phyloP scores from a whole-genome alignment of 768 basidiomycete species.

The Mycena galopus region DNA sequence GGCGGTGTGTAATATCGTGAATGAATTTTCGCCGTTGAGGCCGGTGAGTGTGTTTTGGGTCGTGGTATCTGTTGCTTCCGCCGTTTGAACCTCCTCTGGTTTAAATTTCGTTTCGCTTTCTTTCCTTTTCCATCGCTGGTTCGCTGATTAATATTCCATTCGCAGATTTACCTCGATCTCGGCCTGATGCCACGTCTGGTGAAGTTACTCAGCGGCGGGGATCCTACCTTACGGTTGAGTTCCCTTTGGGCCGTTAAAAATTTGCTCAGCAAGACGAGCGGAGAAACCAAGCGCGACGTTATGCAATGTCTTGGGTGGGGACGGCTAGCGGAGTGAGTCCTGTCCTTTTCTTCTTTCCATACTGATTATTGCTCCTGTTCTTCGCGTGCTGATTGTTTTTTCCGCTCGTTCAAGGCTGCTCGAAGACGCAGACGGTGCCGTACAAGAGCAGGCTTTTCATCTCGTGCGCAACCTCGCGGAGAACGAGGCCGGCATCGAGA shows the following conservation, averaged over 20 bases:
- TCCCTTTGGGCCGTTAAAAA: slow-evolving; percentile 93
- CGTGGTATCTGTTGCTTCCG: not conserved
- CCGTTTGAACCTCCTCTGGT: not conserved
- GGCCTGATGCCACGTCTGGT: slow-evolving; percentile 77
- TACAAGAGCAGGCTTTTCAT: slow-evolving; percentile 81
- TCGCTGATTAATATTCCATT: slow-evolving; percentile 5
- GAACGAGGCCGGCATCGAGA: slow-evolving; percentile 71
- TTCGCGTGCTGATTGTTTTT: not conserved
- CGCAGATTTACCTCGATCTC: slow-evolving; percentile 73
- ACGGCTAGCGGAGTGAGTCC: slow-evolving; percentile 65
- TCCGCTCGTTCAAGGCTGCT: slow-evolving; percentile 59
- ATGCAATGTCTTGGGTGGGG: slow-evolving; percentile 81
- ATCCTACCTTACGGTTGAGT: slow-evolving; percentile 72
- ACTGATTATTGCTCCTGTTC: not conserved
- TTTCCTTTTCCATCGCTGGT: slow-evolving; percentile 5
- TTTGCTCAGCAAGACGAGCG: slow-evolving; percentile 72
- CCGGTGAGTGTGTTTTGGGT: slow-evolving; percentile 59
- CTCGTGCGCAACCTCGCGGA: slow-evolving; percentile 78
- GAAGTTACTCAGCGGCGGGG: slow-evolving; percentile 64
- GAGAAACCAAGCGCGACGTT: slow-evolving; percentile 72
- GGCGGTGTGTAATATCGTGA: slow-evolving; percentile 88
- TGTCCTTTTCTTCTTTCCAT: not conserved
- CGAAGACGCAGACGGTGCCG: slow-evolving; percentile 61
- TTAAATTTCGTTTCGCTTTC: not conserved
- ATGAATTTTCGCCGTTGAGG: slow-evolving; percentile 86